These are phyloP conservation scores for Psilocybe sp. DNA, from an alignment of 768 basidiomycete genomes.

Conservation along the genomic window DNA sequence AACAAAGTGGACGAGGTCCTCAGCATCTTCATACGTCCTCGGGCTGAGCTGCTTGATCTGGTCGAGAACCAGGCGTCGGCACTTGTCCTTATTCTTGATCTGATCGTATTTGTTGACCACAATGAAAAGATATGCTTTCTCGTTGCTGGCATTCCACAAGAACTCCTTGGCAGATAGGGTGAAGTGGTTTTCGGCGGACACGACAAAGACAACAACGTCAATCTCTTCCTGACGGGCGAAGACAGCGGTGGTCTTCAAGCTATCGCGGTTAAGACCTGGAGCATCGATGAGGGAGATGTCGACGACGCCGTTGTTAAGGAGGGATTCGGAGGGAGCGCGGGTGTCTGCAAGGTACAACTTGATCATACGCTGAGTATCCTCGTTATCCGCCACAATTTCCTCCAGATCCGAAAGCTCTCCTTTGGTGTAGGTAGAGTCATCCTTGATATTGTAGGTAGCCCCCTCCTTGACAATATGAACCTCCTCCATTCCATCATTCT, in stretches of 20 bases:
- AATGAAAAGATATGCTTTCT: slow-evolving; percentile 97
- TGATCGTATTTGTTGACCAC: slow-evolving; percentile 98
- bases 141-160: slow-evolving; percentile 86
- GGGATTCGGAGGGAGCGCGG: slow-evolving; percentile 73
- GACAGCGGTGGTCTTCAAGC: slow-evolving; percentile 88
- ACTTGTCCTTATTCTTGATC: slow-evolving; percentile 93
- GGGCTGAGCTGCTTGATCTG: slow-evolving; percentile 94
- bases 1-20: slow-evolving; percentile 97
- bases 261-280: slow-evolving; percentile 95
- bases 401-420: slow-evolving; percentile 71
- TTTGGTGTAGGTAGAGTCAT: slow-evolving; percentile 76
- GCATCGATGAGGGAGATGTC: slow-evolving; percentile 99
- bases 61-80: slow-evolving; percentile 82
- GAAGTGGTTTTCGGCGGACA: slow-evolving; percentile 98
- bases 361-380: slow-evolving; percentile 68
- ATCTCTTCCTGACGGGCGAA: slow-evolving; percentile 98
- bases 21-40: slow-evolving; percentile 85
- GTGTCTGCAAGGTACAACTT: slow-evolving; percentile 89
- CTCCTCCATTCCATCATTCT: slow-evolving; percentile 79
- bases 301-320: slow-evolving; percentile 92
- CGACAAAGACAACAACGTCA: slow-evolving; percentile 97
- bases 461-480: slow-evolving; percentile 79
- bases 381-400: slow-evolving; percentile 72
- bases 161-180: slow-evolving; percentile 95
- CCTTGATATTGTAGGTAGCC: slow-evolving; percentile 60